Conservation (phyloP, 2,329 filamentous ascomycete species). For the Aureobasidium melanogenum region DNA sequence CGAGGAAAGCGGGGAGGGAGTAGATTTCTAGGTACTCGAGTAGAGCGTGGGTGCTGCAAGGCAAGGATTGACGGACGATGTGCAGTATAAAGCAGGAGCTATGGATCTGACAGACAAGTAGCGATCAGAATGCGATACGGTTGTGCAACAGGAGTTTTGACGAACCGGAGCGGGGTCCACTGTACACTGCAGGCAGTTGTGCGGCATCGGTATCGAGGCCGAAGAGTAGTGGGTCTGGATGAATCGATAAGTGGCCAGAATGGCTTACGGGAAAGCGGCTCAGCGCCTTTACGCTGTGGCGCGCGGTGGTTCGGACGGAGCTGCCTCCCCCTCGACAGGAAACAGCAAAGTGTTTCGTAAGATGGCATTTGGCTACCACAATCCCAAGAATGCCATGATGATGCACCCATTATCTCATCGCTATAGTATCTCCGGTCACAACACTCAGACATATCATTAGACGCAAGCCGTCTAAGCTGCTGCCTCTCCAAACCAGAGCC, state of each 20-base stretch:
- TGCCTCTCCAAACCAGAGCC: no score
- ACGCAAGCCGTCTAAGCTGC: not conserved
- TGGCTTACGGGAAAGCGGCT: not conserved
- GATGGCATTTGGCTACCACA: not conserved
- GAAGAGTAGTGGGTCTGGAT: not conserved
- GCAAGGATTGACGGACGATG: not conserved
- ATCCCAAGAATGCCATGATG: not conserved
- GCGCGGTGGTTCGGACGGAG: not conserved
- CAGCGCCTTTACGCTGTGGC: not conserved
- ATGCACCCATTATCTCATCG: not conserved
- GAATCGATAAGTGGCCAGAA: not conserved
- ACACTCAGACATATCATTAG: not conserved
- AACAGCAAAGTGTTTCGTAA: not conserved
- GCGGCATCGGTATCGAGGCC: not conserved
- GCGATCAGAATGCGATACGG: no score
- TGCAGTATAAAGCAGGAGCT: not conserved
- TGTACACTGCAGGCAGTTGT: not conserved
- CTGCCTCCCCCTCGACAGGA: not conserved
- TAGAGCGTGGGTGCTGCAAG: not conserved
- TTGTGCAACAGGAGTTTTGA: no score
- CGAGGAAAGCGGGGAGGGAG: conserved; percentile 43
- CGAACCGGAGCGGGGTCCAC: not conserved
- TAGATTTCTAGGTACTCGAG: conserved; percentile 62
- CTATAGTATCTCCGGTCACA: not conserved
- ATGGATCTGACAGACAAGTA: no score